A percentile compares a stretch with the other conserved stretches of the same genome.
Evolutionary conservation across 805 yeast species (phyloP).

Genomic region (Ogataea chonburiensis): DNA sequence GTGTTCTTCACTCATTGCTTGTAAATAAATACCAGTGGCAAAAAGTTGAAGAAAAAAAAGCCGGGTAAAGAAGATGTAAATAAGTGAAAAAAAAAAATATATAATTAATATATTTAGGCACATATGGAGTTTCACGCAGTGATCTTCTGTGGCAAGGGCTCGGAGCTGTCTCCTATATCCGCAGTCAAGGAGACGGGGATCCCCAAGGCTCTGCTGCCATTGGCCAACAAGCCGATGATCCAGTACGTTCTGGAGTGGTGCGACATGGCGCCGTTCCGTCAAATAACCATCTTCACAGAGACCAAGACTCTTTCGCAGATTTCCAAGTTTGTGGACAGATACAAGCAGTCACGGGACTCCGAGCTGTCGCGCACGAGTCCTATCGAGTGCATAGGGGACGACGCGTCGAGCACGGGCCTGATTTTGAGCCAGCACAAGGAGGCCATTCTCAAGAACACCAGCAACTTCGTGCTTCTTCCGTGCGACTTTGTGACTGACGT

Average conservation of each 20-base stretch:
- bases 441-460: constrained; percentile 28
- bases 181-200: constrained; percentile 58
- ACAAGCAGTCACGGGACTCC: constrained; percentile 40
- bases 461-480: constrained; percentile 79
- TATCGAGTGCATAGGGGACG: constrained; percentile 43
- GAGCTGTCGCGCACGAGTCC: constrained; percentile 34
- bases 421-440: constrained; percentile 51
- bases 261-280: constrained; percentile 74
- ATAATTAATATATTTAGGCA: too few relatives aligned
- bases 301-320: constrained; percentile 47
- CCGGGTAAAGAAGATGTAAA: constrained; percentile 10
- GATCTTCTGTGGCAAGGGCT: constrained; percentile 85
- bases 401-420: constrained; percentile 60
- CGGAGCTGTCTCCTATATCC: constrained; percentile 68
- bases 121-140: constrained; percentile 87
- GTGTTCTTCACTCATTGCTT: constrained; percentile 45
- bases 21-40: constrained; percentile 11
- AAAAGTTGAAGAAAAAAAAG: constrained; percentile 12
- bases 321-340: constrained; percentile 46
- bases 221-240: constrained; percentile 87
- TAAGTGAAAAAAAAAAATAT: constrained; percentile 1
- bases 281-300: constrained; percentile 59
- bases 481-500: constrained; percentile 93
- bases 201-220: constrained; percentile 83
- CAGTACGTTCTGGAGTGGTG: constrained; percentile 92